Evolutionary conservation across 768 basidiomycete species (phyloP).

Genomic region (Coprinopsis cinerea): DNA sequence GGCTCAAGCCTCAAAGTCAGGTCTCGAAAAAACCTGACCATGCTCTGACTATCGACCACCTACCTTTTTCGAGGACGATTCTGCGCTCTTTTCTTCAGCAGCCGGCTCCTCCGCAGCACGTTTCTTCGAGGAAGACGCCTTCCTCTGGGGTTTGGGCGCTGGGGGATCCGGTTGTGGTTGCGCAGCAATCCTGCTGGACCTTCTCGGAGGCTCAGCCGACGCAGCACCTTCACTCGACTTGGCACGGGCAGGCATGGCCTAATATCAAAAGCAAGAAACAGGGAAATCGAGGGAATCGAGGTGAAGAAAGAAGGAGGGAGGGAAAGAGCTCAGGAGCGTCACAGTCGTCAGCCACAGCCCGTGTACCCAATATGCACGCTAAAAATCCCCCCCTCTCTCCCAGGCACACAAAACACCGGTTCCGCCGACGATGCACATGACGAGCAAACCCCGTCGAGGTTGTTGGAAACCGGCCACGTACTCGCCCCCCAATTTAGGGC

Average conservation of each 20-base stretch:
- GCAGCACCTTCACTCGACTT: constrained; percentile 12
- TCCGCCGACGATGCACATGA: too few relatives aligned
- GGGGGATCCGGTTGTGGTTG: constrained; percentile 36
- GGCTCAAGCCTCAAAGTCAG: too few relatives aligned
- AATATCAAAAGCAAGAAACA: neutral
- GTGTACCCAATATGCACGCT: neutral
- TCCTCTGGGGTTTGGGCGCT: constrained; percentile 19
- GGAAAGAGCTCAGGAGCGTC: neutral
- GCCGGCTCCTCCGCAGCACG: constrained; percentile 29
- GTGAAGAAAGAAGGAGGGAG: neutral
- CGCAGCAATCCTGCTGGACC: constrained; percentile 52
- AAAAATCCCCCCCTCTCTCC: neutral
- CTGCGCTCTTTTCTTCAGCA: constrained; percentile 25
- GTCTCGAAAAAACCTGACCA: too few relatives aligned
- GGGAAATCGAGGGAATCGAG: neutral
- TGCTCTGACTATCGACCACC: neutral
- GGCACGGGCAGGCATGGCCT: constrained; percentile 1
- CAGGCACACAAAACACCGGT: neutral
- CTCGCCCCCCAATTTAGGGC: neutral
- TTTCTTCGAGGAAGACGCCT: constrained; percentile 34
- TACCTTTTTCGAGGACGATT: constrained; percentile 36
- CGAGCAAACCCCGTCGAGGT: too few relatives aligned
- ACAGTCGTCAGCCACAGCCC: neutral
- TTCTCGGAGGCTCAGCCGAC: constrained; percentile 38
- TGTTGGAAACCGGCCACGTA: too few relatives aligned